Evolutionary conservation across 2,329 filamentous ascomycete genomes (phyloP), one percentile per base, ranked within the genome.

Genomic region (Cercospora janseana): DNA sequence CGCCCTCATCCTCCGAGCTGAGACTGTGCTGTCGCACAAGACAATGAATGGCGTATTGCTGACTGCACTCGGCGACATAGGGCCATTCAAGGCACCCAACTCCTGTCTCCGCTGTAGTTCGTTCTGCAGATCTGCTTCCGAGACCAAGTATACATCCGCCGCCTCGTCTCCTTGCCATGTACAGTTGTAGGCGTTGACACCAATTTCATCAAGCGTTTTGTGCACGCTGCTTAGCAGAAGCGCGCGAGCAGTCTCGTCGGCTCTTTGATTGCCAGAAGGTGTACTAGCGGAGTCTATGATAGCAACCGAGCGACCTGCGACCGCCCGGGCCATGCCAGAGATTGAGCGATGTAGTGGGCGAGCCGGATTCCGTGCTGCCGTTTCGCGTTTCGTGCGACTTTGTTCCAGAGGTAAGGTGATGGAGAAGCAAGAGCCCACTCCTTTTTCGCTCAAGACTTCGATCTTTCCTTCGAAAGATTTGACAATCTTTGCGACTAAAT

Each of bases 401-500:
- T 54, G 46, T 24, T 57, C 58, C 29, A 60, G 41, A 5, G 58
- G 56, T n/a, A 60, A 13, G 13, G 58, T 59, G 8, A 60, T 46
- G 0, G 58, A 53, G 23, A 60, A 54, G 44, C 44, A 52, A 1
- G 58, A 55, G 6, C 58, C 58, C 2, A 52, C 46, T 6, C 56
- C 58, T 31, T 62, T 63, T 35, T 60, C 57, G 41, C 61, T 64
- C 15, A 61, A 52, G 3, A 67, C 63, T 38, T 62, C 60, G 37
- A 87, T 81, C 15, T 73, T 75, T 0, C 84, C 83, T 23, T 76
- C 75, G 3, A 86, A 68, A 27, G 79, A 76, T 42, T 77, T 77
- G 16, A 86, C 77, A 4, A 88, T 79, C 42, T 51, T 69, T 50
- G 60, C 74, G 63, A 87, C 83, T 5, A 88, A 78, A 32, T 80